Evolutionary conservation across 108 stramenopile genomes (phyloP), one percentile per base, ranked within the genome.

Genomic region (Nannochloropsis salina): DNA sequence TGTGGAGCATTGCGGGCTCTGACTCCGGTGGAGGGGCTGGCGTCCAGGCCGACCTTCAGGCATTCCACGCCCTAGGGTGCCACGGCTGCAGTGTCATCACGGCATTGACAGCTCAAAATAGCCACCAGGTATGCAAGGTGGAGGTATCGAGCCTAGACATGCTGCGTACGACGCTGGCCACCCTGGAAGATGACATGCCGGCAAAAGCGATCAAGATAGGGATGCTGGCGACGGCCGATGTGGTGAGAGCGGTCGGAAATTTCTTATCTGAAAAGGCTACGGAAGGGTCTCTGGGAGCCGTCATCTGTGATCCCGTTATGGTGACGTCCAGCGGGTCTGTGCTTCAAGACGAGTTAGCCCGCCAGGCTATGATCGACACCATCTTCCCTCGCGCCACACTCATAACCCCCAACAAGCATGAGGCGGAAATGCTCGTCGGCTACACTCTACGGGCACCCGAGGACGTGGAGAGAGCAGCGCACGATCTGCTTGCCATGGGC

Each of bases 1-100:
- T 96, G 9, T 96, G 95, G 90, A 95, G 95, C 45, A 96, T 97
- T 81, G 96, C 97, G 9, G 97, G 97, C 83, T 94, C 94, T 9
- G 97, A 97, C 90, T 95, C 94, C 6, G 97, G 97, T 6, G 97
- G 97, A 20, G 97, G 97, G 22, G 97, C 97, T 6, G 97, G 97
- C 43, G 95, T 97, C 83, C 97, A 97, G 88, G 97, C 97, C 45
- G 97, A 97, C 86, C 88, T 97, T 83, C 95, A 93, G 83, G 92
- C 89, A 6, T 87, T 89, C 44, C 95, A 95, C 80, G 61, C 92
- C 44, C 91, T 96, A 82, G 94, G 94, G 12, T 92, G 91, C 31
- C 96, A 96, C 89, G 96, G 95, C 15, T 97, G 97, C 90, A 95
- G 94, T 42, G 97, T 95, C 80, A 92, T 96, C 84, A 95, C 96